phyloP scores from a whole-genome alignment of 2,329 filamentous ascomycete species.

The Albophoma yamanashiensis region DNA sequence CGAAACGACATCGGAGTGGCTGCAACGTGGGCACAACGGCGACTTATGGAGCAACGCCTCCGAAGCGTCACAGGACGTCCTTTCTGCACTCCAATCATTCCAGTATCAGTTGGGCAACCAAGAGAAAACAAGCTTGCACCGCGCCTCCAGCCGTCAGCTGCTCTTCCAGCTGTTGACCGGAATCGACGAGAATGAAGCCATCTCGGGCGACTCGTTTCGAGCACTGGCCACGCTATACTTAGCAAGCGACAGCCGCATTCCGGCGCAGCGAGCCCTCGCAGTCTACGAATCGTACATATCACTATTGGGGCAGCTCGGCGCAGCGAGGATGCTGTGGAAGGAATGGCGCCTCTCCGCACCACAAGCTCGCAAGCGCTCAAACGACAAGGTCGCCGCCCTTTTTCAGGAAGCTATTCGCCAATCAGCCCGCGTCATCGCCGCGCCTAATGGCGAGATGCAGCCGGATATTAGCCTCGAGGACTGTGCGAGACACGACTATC shows the following conservation, averaged over 20 bases:
- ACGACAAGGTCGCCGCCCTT: background rate
- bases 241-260: background rate
- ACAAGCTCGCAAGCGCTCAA: background rate
- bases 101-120: background rate
- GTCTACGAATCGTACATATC: conserved; percentile 16
- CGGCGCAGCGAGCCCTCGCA: conserved; percentile 1
- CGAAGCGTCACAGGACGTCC: conserved; percentile 10
- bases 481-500: conserved; percentile 10
- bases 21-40: conserved; percentile 11
- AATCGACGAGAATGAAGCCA: conserved; percentile 9
- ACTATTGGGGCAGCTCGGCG: conserved; percentile 19
- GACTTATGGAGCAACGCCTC: conserved; percentile 5
- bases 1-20: conserved; percentile 13
- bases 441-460: background rate
- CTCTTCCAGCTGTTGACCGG: conserved; percentile 19
- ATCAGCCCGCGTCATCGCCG: conserved; percentile 3
- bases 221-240: conserved; percentile 9
- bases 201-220: conserved; percentile 14
- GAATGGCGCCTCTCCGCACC: conserved; percentile 14
- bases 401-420: conserved; percentile 6
- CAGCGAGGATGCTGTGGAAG: conserved; percentile 17
- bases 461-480: conserved; percentile 5
- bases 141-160: conserved; percentile 8
- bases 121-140: background rate
- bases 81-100: conserved; percentile 10